Evolutionary conservation across 306 rosid species (phyloP).

Genomic region (Delonix regia): DNA sequence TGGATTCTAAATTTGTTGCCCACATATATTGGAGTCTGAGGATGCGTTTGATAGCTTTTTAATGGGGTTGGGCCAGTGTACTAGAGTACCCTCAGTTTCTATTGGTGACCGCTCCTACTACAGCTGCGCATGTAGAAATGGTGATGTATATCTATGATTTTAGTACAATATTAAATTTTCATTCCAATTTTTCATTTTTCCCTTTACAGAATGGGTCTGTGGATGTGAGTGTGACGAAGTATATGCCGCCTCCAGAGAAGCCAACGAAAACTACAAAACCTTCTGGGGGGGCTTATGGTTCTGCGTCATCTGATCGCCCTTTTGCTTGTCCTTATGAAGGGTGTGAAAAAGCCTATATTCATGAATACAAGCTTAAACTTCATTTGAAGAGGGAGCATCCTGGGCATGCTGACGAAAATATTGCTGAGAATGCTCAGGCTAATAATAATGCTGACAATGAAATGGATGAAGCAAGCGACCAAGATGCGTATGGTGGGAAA

Average conservation of each 20-base stretch:
- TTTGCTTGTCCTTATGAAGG: constrained; percentile 93
- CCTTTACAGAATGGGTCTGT: constrained; percentile 58
- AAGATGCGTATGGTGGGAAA: constrained; percentile 72
- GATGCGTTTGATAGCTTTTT: background rate
- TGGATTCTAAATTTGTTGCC: background rate
- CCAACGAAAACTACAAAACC: constrained; percentile 67
- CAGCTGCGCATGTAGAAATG: background rate
- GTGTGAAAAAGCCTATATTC: constrained; percentile 91
- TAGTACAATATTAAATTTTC: background rate
- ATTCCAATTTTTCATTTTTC: too few species aligned
- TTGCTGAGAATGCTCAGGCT: constrained; percentile 58
- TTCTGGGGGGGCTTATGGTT: constrained; percentile 63
- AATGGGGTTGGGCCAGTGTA: background rate
- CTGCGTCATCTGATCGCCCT: constrained; percentile 93
- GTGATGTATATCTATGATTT: background rate
- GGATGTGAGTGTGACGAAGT: constrained; percentile 66
- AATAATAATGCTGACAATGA: constrained; percentile 69
- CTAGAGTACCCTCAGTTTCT: background rate
- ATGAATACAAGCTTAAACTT: constrained; percentile 91
- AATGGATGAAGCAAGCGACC: constrained; percentile 92
- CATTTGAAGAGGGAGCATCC: constrained; percentile 96
- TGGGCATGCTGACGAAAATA: constrained; percentile 75
- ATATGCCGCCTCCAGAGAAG: constrained; percentile 72
- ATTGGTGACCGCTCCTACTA: background rate
- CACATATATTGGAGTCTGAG: background rate